These are phyloP conservation scores for Gomphus bonarii DNA, from an alignment of 1,284 basidiomycete genomes.

Conservation along the genomic window DNA sequence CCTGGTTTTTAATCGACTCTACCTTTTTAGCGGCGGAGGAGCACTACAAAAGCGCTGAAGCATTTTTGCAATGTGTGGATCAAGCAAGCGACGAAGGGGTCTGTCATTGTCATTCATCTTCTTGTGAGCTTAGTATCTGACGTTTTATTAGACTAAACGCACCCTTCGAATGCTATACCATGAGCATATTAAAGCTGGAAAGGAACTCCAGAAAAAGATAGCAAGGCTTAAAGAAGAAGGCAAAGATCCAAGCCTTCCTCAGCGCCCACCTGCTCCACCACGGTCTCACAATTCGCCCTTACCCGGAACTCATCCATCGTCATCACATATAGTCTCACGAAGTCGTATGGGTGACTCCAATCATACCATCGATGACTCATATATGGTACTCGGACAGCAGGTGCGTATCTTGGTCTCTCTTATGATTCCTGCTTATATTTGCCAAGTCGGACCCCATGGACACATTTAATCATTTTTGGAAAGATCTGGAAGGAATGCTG, in stretches of 20 bases:
- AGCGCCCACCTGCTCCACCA: constrained; percentile 20
- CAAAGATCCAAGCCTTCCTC: constrained; percentile 52
- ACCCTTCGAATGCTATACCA: constrained; percentile 64
- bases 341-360: constrained; percentile 54
- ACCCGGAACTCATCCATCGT: constrained; percentile 29
- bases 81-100: constrained; percentile 64
- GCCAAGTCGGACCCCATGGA: constrained; percentile 62
- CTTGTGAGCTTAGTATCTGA: constrained; percentile 12
- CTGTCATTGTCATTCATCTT: constrained; percentile 16
- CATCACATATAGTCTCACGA: constrained; percentile 21
- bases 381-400: constrained; percentile 71
- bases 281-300: constrained; percentile 14
- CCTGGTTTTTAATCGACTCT: background rate
- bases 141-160: constrained; percentile 50
- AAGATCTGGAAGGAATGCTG: constrained; percentile 71
- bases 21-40: constrained; percentile 44
- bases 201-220: constrained; percentile 61
- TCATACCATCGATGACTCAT: constrained; percentile 64
- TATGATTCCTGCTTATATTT: background rate
- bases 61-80: constrained; percentile 59
- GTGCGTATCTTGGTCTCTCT: constrained; percentile 23
- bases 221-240: constrained; percentile 60
- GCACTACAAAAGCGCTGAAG: constrained; percentile 58
- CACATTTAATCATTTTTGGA: constrained; percentile 80
- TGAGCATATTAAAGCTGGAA: constrained; percentile 56